These are phyloP conservation scores for Lactifluus rugatus DNA, from an alignment of 768 basidiomycete genomes.

Conservation along the genomic window DNA sequence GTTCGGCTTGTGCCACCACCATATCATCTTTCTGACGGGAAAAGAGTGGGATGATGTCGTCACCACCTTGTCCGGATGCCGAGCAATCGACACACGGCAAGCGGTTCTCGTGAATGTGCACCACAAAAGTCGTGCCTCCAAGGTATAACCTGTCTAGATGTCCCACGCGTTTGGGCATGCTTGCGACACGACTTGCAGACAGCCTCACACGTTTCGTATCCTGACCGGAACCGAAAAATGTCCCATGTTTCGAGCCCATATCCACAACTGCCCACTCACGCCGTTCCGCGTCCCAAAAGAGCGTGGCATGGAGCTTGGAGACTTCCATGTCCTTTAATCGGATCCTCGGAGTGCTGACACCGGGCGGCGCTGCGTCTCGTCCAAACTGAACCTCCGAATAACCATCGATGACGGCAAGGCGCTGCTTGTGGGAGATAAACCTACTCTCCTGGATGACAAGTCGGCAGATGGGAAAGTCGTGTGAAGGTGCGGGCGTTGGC, in stretches of 20 bases:
- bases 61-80: slow-evolving; percentile 27
- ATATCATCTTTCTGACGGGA: slow-evolving; percentile 19
- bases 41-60: slow-evolving; percentile 55
- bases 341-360: slow-evolving; percentile 48
- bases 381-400: slow-evolving; percentile 65
- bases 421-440: slow-evolving; percentile 42
- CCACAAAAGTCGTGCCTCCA: slow-evolving; percentile 59
- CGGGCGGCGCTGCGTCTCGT: slow-evolving; percentile 48
- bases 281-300: slow-evolving; percentile 55
- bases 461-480: slow-evolving; percentile 26
- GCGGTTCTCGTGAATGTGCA: slow-evolving; percentile 57
- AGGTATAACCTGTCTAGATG: slow-evolving; percentile 60
- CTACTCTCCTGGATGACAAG: slow-evolving; percentile 30
- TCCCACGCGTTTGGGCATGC: slow-evolving; percentile 50
- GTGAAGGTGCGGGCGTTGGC: neutral
- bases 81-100: slow-evolving; percentile 58
- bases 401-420: slow-evolving; percentile 53
- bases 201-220: slow-evolving; percentile 26
- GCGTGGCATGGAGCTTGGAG: slow-evolving; percentile 69
- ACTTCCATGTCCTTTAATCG: slow-evolving; percentile 79
- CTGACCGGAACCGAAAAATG: slow-evolving; percentile 39
- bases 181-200: slow-evolving; percentile 56
- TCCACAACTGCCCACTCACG: slow-evolving; percentile 68
- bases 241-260: slow-evolving; percentile 81
- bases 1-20: neutral